Evolutionary conservation across 352 stramenopile species (phyloP).

Genomic region (Phytophthora aleatoria): DNA sequence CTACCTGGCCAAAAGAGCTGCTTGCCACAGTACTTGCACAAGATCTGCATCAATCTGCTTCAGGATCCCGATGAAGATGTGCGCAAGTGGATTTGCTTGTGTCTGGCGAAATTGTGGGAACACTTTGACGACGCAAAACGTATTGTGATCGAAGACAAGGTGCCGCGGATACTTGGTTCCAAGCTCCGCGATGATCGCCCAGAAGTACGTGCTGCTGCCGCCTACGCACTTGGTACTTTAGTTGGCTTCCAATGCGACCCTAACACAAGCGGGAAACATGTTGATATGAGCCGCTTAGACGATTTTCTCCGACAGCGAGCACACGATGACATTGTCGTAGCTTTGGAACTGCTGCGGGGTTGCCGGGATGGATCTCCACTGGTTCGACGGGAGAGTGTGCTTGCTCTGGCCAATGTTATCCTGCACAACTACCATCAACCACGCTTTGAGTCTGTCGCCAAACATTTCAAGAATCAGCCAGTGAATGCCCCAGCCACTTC

Average conservation of each 20-base stretch:
- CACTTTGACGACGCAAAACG: slow-evolving; percentile 90
- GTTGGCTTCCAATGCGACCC: slow-evolving; percentile 84
- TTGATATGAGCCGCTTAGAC: slow-evolving; percentile 55
- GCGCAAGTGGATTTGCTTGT: slow-evolving; percentile 90
- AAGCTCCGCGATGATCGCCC: slow-evolving; percentile 87
- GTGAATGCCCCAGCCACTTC: slow-evolving; percentile 9
- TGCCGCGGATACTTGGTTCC: slow-evolving; percentile 84
- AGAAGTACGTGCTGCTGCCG: slow-evolving; percentile 92
- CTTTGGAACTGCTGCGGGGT: slow-evolving; percentile 65
- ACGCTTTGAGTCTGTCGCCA: slow-evolving; percentile 84
- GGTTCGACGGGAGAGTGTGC: slow-evolving; percentile 80
- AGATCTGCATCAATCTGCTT: slow-evolving; percentile 74
- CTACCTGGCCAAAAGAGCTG: slow-evolving; percentile 92
- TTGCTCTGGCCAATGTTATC: slow-evolving; percentile 86
- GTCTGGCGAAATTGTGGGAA: slow-evolving; percentile 95
- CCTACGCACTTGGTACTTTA: slow-evolving; percentile 93
- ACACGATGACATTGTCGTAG: slow-evolving; percentile 72
- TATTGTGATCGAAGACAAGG: slow-evolving; percentile 81
- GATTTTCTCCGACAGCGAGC: slow-evolving; percentile 65
- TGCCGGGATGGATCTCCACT: slow-evolving; percentile 85
- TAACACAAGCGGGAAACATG: slow-evolving; percentile 49
- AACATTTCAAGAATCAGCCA: slow-evolving; percentile 74
- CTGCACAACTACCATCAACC: slow-evolving; percentile 88
- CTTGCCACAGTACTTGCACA: slow-evolving; percentile 90
- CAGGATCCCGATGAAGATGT: slow-evolving; percentile 70